phyloP scores from a whole-genome alignment of 192 early-diverging fungal genomes.

The Backusella parvicylindrica region DNA sequence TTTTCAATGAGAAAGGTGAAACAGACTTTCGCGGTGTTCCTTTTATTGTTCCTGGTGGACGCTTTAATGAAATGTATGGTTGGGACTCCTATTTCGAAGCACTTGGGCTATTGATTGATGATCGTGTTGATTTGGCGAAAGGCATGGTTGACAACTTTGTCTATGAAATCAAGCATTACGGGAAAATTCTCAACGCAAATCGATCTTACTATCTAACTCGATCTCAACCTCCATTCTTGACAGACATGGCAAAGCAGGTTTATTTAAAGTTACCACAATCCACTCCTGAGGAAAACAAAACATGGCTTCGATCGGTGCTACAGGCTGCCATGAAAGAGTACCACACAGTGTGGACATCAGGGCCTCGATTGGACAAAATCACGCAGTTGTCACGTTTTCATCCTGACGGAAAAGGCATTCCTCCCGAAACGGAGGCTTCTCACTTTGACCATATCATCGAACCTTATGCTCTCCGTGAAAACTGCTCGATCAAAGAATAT shows the following conservation, averaged over 20 bases:
- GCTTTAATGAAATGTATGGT: too few species aligned
- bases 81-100: too few species aligned
- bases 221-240: constrained; percentile 97
- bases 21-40: constrained; percentile 62
- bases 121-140: constrained; percentile 78
- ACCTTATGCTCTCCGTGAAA: constrained; percentile 68
- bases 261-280: constrained; percentile 55
- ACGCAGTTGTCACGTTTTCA: constrained; percentile 82
- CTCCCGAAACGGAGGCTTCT: too few species aligned
- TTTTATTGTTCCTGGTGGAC: constrained; percentile 95
- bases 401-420: constrained; percentile 88
- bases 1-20: constrained; percentile 42
- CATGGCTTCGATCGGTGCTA: constrained; percentile 68
- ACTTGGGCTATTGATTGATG: constrained; percentile 83
- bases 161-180: too few species aligned
- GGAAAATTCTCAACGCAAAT: constrained; percentile 98
- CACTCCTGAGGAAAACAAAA: constrained; percentile 46
- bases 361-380: constrained; percentile 68
- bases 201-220: constrained; percentile 94
- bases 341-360: constrained; percentile 85
- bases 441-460: constrained; percentile 86
- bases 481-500: constrained; percentile 68
- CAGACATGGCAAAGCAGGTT: constrained; percentile 89
- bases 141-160: constrained; percentile 98
- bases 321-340: constrained; percentile 89